Evolutionary conservation across 78 protist genomes (phyloP).

Genomic region (Polysphondylium violaceum): DNA sequence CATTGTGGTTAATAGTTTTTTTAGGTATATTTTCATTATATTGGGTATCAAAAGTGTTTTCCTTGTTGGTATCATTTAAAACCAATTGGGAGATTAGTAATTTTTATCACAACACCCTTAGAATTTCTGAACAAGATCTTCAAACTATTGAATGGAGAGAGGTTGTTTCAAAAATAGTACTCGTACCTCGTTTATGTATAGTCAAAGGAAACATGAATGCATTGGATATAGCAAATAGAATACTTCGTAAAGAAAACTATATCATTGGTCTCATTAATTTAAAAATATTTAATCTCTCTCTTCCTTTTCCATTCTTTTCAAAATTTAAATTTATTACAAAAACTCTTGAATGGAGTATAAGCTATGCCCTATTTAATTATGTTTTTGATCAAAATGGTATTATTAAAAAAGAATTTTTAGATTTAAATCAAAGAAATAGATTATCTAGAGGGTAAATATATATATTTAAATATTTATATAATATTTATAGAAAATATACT

Average conservation of each 20-base stretch:
- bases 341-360: constrained; percentile 87
- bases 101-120: constrained; percentile 19
- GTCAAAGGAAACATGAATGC: constrained; percentile 73
- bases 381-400: constrained; percentile 77
- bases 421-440: constrained; percentile 29
- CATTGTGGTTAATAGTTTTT: constrained; percentile 54
- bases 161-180: constrained; percentile 44
- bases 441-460: constrained; percentile 41
- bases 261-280: constrained; percentile 87
- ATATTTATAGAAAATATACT: neutral
- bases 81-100: constrained; percentile 23
- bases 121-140: constrained; percentile 51
- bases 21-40: constrained; percentile 34
- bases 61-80: neutral
- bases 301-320: constrained; percentile 63
- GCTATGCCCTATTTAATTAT: constrained; percentile 70
- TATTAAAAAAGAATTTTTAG: constrained; percentile 63
- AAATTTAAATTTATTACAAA: constrained; percentile 69
- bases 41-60: constrained; percentile 52
- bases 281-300: constrained; percentile 50
- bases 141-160: constrained; percentile 79
- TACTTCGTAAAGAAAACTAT: constrained; percentile 90
- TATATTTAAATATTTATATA: neutral
- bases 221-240: constrained; percentile 87
- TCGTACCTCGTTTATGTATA: constrained; percentile 67